phyloP scores from a whole-genome alignment of 495 filamentous ascomycete genomes.

The Penicillium odoratum region DNA sequence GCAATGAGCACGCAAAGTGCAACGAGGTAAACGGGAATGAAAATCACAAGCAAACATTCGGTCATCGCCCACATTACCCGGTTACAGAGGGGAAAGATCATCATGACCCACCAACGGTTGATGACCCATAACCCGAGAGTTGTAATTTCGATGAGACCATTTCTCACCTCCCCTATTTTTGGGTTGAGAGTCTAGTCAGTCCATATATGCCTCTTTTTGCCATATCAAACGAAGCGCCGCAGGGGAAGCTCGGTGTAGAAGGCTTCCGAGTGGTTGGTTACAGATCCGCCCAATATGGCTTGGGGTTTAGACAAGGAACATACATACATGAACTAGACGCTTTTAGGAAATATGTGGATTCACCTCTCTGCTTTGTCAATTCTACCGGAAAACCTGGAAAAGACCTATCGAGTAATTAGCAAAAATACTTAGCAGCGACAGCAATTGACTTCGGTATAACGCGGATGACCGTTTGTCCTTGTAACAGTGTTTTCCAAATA shows the following conservation, averaged over 20 bases:
- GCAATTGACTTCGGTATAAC: neutral
- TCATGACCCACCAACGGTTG: conserved; percentile 13
- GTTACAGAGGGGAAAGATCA: conserved; percentile 19
- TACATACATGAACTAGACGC: conserved; percentile 7
- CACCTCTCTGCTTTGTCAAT: neutral
- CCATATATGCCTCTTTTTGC: neutral
- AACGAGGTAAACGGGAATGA: conserved; percentile 14
- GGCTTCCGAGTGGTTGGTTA: conserved; percentile 18
- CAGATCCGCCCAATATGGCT: conserved; percentile 10
- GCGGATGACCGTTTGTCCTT: neutral
- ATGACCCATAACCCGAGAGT: conserved; percentile 1
- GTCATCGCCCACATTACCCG: conserved; percentile 13
- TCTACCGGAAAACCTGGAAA: neutral
- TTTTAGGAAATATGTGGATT: conserved; percentile 8
- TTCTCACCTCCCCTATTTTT: conserved; percentile 11
- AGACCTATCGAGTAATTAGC: neutral
- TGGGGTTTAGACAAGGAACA: conserved; percentile 18
- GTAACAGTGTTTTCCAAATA: neutral
- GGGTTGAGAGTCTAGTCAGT: neutral
- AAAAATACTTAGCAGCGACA: neutral
- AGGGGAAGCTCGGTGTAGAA: neutral
- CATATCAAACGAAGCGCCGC: conserved; percentile 1
- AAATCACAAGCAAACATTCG: conserved; percentile 16
- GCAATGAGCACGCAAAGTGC: conserved; percentile 8
- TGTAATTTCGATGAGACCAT: neutral